Conservation (phyloP, 345 rosid genomes). For the Raphanus sativus region DNA sequence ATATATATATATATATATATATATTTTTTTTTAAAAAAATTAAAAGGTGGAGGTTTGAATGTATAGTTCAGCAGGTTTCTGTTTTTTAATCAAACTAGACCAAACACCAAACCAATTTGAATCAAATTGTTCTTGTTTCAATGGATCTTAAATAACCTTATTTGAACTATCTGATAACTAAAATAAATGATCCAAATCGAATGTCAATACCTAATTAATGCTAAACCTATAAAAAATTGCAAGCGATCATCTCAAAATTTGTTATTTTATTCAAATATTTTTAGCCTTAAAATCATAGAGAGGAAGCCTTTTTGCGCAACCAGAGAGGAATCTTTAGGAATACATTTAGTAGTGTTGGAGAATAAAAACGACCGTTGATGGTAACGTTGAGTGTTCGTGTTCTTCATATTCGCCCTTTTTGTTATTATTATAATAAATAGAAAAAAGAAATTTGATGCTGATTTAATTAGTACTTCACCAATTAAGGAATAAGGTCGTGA, state of each 20-base stretch:
- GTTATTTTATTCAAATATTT: neutral
- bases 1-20: too few relatives aligned
- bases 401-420: constrained; percentile 5
- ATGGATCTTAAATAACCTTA: neutral
- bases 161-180: neutral
- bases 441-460: constrained; percentile 16
- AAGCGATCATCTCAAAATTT: neutral
- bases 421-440: constrained; percentile 1
- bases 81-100: neutral
- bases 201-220: neutral
- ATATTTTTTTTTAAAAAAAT: too few relatives aligned
- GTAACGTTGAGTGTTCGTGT: constrained; percentile 20
- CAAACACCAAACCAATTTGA: neutral
- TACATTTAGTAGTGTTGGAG: constrained; percentile 15
- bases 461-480: constrained; percentile 29
- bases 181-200: neutral
- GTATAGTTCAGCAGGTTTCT: neutral
- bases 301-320: constrained; percentile 6
- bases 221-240: neutral
- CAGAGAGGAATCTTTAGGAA: constrained; percentile 22
- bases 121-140: neutral
- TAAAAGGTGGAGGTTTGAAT: neutral
- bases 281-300: neutral
- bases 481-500: constrained; percentile 28
- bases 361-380: constrained; percentile 24